These are phyloP conservation scores for Delonix regia DNA, from an alignment of 306 rosid genomes.

Conservation along the genomic window DNA sequence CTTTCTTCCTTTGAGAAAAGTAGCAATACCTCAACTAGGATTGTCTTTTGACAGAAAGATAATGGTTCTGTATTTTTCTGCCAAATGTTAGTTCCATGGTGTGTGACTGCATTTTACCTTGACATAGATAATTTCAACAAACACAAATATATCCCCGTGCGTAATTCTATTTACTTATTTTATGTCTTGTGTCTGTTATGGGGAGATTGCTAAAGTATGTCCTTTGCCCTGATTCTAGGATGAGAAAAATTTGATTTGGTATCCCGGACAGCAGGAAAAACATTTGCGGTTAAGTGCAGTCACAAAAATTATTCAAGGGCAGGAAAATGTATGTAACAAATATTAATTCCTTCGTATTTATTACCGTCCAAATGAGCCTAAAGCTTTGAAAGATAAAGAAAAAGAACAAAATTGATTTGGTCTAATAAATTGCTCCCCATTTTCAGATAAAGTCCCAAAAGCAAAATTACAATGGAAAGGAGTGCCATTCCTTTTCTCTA, in stretches of 20 bases:
- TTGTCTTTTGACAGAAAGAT: too few species aligned
- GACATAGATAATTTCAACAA: not conserved
- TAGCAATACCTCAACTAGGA: not conserved
- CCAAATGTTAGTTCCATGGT: not conserved
- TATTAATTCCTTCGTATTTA: conserved; percentile 12
- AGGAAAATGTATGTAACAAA: conserved; percentile 61
- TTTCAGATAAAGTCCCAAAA: conserved; percentile 65
- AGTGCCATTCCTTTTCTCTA: conserved; percentile 73
- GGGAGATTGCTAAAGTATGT: conserved; percentile 1
- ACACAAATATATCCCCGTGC: not conserved
- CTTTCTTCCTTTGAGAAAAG: not conserved
- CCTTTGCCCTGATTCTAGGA: conserved; percentile 57
- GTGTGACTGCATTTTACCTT: not conserved
- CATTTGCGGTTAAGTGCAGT: conserved; percentile 69
- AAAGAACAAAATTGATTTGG: conserved; percentile 28
- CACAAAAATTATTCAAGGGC: conserved; percentile 67
- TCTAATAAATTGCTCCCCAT: conserved; percentile 34
- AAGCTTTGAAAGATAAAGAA: conserved; percentile 26
- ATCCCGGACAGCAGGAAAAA: conserved; percentile 75
- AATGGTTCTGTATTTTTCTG: not conserved
- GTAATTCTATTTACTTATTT: not conserved
- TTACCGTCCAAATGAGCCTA: conserved; percentile 14
- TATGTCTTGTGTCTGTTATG: conserved; percentile 21
- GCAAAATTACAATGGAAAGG: conserved; percentile 64
- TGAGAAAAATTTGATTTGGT: conserved; percentile 83